These are phyloP conservation scores for Achlya hypogyna DNA, from an alignment of 352 stramenopile species.

Conservation along the genomic window DNA sequence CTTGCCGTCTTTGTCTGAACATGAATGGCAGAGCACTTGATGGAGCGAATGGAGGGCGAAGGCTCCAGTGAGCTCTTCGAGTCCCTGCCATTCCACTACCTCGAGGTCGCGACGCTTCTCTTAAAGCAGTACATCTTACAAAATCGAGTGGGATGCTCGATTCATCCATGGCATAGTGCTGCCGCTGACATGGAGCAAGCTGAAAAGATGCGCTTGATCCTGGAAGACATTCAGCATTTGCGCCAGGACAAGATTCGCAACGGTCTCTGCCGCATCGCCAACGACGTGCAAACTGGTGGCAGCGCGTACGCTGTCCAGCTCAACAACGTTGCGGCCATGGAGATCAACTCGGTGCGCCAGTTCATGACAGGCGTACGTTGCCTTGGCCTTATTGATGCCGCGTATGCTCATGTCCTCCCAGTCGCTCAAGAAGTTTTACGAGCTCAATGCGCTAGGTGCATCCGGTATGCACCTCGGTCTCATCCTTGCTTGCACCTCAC, in stretches of 20 bases:
- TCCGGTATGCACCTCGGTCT: neutral
- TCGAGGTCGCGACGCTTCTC: conserved; percentile 74
- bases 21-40: conserved; percentile 41
- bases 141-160: neutral
- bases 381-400: neutral
- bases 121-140: conserved; percentile 60
- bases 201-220: conserved; percentile 65
- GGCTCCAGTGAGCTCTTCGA: conserved; percentile 68
- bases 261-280: conserved; percentile 73
- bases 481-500: neutral
- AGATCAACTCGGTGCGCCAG: conserved; percentile 83
- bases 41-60: conserved; percentile 48
- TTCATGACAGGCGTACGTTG: conserved; percentile 68
- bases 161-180: conserved; percentile 29
- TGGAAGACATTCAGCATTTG: conserved; percentile 85
- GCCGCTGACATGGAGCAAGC: conserved; percentile 76
- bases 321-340: conserved; percentile 80
- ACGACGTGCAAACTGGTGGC: conserved; percentile 59
- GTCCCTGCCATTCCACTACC: conserved; percentile 79
- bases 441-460: conserved; percentile 22
- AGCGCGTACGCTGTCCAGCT: conserved; percentile 75
- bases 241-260: conserved; percentile 85
- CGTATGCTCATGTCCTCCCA: conserved; percentile 21
- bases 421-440: conserved; percentile 76
- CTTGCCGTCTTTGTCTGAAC: neutral